Evolutionary conservation across 345 rosid species (phyloP).

Genomic region (Citrus unshiu): DNA sequence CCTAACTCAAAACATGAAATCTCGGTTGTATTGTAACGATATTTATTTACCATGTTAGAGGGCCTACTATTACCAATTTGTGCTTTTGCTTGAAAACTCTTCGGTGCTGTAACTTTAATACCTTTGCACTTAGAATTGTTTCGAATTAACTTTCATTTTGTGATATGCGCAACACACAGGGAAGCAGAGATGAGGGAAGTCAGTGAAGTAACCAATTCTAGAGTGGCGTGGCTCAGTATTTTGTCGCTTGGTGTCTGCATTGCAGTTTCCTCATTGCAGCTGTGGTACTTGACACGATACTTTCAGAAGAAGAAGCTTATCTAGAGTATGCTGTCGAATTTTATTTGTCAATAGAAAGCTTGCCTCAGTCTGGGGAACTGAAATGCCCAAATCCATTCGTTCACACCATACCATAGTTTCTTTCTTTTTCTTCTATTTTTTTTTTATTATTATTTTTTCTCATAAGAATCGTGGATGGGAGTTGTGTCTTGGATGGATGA

Average conservation of each 20-base stretch:
- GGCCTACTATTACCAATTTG: neutral
- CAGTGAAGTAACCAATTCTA: slow-evolving; percentile 62
- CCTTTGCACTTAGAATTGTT: neutral
- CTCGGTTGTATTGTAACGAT: too few species aligned
- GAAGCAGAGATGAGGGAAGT: slow-evolving; percentile 73
- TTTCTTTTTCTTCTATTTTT: neutral
- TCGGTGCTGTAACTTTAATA: neutral
- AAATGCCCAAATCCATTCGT: neutral
- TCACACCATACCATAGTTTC: neutral
- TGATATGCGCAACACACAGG: slow-evolving; percentile 27
- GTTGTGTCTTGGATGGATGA: neutral
- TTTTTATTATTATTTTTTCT: neutral
- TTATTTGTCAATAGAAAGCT: neutral
- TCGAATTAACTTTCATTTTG: neutral
- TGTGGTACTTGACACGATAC: slow-evolving; percentile 56
- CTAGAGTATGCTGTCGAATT: slow-evolving; percentile 15
- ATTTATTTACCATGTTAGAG: neutral
- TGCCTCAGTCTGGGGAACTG: neutral
- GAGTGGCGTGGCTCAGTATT: slow-evolving; percentile 80
- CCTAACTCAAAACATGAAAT: too few species aligned
- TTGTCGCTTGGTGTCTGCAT: slow-evolving; percentile 72
- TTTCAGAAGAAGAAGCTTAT: slow-evolving; percentile 79
- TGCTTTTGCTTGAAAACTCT: neutral
- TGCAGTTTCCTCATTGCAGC: slow-evolving; percentile 48
- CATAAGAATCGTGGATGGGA: neutral